Evolutionary conservation across 306 rosid genomes (phyloP).

Genomic region (Macrotyloma uniflorum): DNA sequence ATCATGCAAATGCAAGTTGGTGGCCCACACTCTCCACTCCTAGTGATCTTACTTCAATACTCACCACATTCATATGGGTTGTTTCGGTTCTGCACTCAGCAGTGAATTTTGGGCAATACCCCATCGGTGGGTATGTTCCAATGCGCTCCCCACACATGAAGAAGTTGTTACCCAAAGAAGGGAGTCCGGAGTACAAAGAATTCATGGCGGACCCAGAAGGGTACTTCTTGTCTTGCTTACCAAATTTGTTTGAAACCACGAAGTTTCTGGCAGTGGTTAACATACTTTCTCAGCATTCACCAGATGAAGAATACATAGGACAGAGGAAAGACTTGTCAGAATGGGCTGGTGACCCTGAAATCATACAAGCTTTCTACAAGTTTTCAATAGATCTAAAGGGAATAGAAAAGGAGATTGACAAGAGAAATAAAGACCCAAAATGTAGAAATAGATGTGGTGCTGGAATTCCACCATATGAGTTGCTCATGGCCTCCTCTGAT

Average conservation of each 20-base stretch:
- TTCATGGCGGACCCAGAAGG: constrained; percentile 39
- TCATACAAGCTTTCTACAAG: constrained; percentile 41
- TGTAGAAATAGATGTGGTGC: constrained; percentile 49
- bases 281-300: constrained; percentile 39
- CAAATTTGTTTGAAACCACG: constrained; percentile 38
- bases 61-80: constrained; percentile 45
- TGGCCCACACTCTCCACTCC: constrained; percentile 58
- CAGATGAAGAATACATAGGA: constrained; percentile 45
- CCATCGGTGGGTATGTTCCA: constrained; percentile 68
- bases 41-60: constrained; percentile 29
- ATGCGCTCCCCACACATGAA: constrained; percentile 75
- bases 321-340: constrained; percentile 36
- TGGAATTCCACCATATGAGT: constrained; percentile 49
- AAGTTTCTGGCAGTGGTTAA: constrained; percentile 42
- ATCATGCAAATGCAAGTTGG: constrained; percentile 68
- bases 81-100: constrained; percentile 50
- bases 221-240: constrained; percentile 34
- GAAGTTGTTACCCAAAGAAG: constrained; percentile 63
- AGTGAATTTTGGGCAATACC: constrained; percentile 48
- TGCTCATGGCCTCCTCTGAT: constrained; percentile 40
- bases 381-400: constrained; percentile 44
- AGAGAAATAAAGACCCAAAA: constrained; percentile 36
- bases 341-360: constrained; percentile 43
- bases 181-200: constrained; percentile 25
- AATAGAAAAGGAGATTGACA: constrained; percentile 46